phyloP scores from a whole-genome alignment of 1,139 yeast genomes.

The Casaregolazyma suthepensis region DNA sequence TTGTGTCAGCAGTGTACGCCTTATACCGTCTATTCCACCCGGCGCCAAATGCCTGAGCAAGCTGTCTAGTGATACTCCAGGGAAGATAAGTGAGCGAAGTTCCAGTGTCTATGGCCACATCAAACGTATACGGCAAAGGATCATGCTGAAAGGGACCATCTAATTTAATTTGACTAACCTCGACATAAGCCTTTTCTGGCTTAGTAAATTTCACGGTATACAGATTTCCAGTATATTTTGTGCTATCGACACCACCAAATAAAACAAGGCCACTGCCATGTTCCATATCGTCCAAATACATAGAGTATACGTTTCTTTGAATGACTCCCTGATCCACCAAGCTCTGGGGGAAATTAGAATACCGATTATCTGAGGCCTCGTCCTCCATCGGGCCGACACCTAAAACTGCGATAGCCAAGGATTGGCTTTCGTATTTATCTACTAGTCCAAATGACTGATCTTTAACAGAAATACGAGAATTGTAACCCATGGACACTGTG shows the following conservation, averaged over 20 bases:
- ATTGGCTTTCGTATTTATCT: neutral
- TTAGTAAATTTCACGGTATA: constrained; percentile 25
- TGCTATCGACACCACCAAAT: constrained; percentile 54
- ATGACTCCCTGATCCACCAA: constrained; percentile 44
- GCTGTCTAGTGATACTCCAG: constrained; percentile 3
- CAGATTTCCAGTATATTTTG: constrained; percentile 45
- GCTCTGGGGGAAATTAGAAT: constrained; percentile 41
- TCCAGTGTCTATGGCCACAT: constrained; percentile 8
- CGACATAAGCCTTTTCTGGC: constrained; percentile 8
- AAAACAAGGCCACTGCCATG: constrained; percentile 42
- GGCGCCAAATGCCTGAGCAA: constrained; percentile 17
- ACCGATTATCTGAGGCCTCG: constrained; percentile 8
- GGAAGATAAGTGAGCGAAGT: constrained; percentile 21
- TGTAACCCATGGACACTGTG: constrained; percentile 35
- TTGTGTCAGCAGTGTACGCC: constrained; percentile 12
- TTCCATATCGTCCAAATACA: constrained; percentile 42
- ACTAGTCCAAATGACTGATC: neutral
- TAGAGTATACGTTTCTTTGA: constrained; percentile 43
- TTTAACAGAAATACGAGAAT: constrained; percentile 18
- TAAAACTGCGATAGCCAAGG: constrained; percentile 45
- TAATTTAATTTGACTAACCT: neutral
- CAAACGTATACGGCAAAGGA: constrained; percentile 23
- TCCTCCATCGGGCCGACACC: constrained; percentile 42
- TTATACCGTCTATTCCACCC: constrained; percentile 5
- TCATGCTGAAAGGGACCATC: neutral